Conservation (phyloP, 2,329 filamentous ascomycete species). For the Pseudogymnoascus destructans region DNA sequence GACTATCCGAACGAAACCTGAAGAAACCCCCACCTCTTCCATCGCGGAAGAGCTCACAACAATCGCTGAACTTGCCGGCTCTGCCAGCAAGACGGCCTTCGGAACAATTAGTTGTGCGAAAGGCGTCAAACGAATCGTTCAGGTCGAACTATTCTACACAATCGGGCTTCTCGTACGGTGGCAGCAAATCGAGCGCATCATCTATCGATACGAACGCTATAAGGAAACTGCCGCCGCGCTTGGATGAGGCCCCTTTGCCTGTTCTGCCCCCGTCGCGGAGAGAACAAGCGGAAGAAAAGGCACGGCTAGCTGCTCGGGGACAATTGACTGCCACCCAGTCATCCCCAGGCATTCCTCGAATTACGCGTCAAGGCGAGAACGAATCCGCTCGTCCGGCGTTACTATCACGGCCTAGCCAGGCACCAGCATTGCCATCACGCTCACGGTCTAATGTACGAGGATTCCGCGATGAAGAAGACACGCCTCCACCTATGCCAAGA, state of each 20-base stretch:
- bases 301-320: slow-evolving; percentile 26
- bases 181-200: slow-evolving; percentile 36
- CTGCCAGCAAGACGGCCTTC: slow-evolving; percentile 39
- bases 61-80: slow-evolving; percentile 30
- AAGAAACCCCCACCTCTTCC: slow-evolving; percentile 19
- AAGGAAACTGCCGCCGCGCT: slow-evolving; percentile 42
- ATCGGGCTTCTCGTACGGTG: slow-evolving; percentile 36
- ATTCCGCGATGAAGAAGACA: not conserved
- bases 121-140: slow-evolving; percentile 46
- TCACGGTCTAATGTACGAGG: not conserved
- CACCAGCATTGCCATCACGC: not conserved
- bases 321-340: slow-evolving; percentile 30
- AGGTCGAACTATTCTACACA: slow-evolving; percentile 40
- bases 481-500: slow-evolving; percentile 4
- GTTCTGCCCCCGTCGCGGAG: slow-evolving; percentile 42
- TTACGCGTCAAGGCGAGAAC: slow-evolving; percentile 12
- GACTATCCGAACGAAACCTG: slow-evolving; percentile 19
- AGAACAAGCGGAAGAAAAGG: slow-evolving; percentile 34
- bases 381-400: slow-evolving; percentile 17
- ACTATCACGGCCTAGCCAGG: slow-evolving; percentile 19
- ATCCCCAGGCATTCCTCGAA: slow-evolving; percentile 27
- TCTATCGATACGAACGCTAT: slow-evolving; percentile 28
- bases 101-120: slow-evolving; percentile 31
- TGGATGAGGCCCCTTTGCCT: slow-evolving; percentile 44
- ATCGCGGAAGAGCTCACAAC: slow-evolving; percentile 26